These are phyloP conservation scores for Irpex rosettiformis DNA, from an alignment of 1,284 basidiomycete genomes.

Conservation along the genomic window DNA sequence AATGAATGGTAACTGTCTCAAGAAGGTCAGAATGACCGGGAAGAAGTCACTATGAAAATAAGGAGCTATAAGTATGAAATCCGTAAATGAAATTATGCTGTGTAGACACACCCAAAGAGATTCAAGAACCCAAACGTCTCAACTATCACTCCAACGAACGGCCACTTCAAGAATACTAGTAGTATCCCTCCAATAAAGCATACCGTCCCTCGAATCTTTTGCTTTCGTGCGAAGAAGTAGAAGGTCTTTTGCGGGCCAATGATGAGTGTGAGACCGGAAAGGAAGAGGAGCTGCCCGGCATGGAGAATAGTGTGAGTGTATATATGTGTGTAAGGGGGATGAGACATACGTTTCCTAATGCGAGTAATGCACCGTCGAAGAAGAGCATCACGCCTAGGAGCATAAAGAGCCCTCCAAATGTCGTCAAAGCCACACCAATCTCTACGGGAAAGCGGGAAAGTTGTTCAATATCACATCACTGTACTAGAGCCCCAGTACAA, in stretches of 20 bases:
- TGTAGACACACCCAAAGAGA: constrained; percentile 84
- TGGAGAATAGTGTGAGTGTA: background rate
- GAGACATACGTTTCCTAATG: constrained; percentile 85
- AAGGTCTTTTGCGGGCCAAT: constrained; percentile 97
- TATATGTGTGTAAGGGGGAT: background rate
- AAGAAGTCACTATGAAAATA: constrained; percentile 85
- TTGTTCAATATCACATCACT: background rate
- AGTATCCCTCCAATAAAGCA: constrained; percentile 91
- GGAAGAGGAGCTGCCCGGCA: constrained; percentile 75
- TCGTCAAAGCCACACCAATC: constrained; percentile 95
- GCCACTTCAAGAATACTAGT: constrained; percentile 89
- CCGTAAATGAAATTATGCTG: background rate
- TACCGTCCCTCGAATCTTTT: constrained; percentile 92
- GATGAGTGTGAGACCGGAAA: constrained; percentile 89
- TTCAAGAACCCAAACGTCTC: constrained; percentile 97
- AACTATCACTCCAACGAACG: constrained; percentile 89
- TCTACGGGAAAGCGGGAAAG: constrained; percentile 43
- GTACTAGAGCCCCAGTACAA: too few relatives aligned
- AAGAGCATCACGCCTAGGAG: constrained; percentile 93
- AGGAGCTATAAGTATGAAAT: background rate
- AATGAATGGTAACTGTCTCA: constrained; percentile 92
- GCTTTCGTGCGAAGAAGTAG: constrained; percentile 95
- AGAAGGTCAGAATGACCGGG: constrained; percentile 95
- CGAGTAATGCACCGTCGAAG: constrained; percentile 96
- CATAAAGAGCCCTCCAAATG: constrained; percentile 97